These are phyloP conservation scores for Claviceps quebecensis DNA, from an alignment of 2,329 filamentous ascomycete genomes.

Conservation along the genomic window DNA sequence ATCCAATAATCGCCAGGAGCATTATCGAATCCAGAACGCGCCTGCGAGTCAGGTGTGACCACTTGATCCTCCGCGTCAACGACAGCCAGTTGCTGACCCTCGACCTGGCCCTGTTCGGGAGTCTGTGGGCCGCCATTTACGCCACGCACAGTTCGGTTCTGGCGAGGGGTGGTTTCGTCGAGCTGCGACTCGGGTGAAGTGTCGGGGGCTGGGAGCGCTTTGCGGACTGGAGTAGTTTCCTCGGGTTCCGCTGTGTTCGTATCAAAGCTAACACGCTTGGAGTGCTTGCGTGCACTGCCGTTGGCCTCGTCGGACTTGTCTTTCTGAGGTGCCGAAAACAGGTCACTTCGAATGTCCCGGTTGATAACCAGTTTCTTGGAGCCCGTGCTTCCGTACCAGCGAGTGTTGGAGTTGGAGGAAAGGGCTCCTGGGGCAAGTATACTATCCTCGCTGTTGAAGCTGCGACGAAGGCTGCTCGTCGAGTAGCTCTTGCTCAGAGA, in stretches of 20 bases:
- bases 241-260: slow-evolving; percentile 35
- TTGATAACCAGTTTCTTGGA: slow-evolving; percentile 92
- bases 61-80: slow-evolving; percentile 55
- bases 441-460: slow-evolving; percentile 70
- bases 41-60: slow-evolving; percentile 15
- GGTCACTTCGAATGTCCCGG: slow-evolving; percentile 63
- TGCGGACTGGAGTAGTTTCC: slow-evolving; percentile 20
- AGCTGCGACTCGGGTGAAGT: slow-evolving; percentile 16
- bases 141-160: slow-evolving; percentile 36
- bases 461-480: slow-evolving; percentile 70
- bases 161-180: slow-evolving; percentile 27
- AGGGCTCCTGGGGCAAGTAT: slow-evolving; percentile 78
- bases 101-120: slow-evolving; percentile 57
- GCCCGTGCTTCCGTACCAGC: slow-evolving; percentile 51
- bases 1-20: slow-evolving; percentile 76
- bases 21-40: slow-evolving; percentile 21
- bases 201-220: slow-evolving; percentile 21
- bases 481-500: slow-evolving; percentile 79
- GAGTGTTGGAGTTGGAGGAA: slow-evolving; percentile 49
- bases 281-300: slow-evolving; percentile 37
- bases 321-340: slow-evolving; percentile 48
- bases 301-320: slow-evolving; percentile 28
- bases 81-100: slow-evolving; percentile 62
- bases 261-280: slow-evolving; percentile 90
- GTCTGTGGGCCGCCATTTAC: slow-evolving; percentile 21